Evolutionary conservation across 805 yeast genomes (phyloP), one percentile per base, ranked within the genome.

Genomic region (Soucietia sequanensis): DNA sequence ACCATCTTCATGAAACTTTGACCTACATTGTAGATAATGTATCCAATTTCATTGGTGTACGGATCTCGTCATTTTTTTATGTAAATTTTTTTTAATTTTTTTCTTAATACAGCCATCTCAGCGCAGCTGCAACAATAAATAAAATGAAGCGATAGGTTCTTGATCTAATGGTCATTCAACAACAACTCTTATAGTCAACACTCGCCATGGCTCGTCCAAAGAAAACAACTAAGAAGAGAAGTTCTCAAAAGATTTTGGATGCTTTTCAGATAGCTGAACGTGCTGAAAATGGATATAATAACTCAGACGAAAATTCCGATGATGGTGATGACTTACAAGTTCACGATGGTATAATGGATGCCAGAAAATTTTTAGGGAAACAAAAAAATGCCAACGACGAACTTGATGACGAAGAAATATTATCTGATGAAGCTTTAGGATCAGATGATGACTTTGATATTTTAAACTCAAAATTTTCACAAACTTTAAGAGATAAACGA

Each of bases 351-450:
- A 46, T 68, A 7, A 43, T 68, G 54, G 66, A 67, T 52, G 72
- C 73, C 12, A 52, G 69, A 13, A 60, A 49, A 31, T 57, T 67
- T 37, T 41, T 64, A 28, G 54, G 49, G 28, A 23, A 34, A 22
- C 58, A 49, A 10, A 55, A 34, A 9, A 60, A 53, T 2, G 56
- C 56, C 3, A 63, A 58, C 16, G 45, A 40, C 14, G 52, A 46
- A 21, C 65, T 77, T 43, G 77, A 68, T 31, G 84, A 79, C 48
- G 85, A 79, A 50, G 85, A 84, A 41, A 65, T 84, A 30, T 87
- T 83, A 48, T 86, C 95, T 1, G 96, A 89, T 56, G 96, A 84
- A 48, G 96, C 95, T 0, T 61, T 86, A 39, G 95, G 93, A 0
- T 81, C 93, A 0, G 95, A 76, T 38, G 90, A 84, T 46, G 87